Evolutionary conservation across 1,139 yeast species (phyloP).

Genomic region (Debaryomycetaceae sp.): DNA sequence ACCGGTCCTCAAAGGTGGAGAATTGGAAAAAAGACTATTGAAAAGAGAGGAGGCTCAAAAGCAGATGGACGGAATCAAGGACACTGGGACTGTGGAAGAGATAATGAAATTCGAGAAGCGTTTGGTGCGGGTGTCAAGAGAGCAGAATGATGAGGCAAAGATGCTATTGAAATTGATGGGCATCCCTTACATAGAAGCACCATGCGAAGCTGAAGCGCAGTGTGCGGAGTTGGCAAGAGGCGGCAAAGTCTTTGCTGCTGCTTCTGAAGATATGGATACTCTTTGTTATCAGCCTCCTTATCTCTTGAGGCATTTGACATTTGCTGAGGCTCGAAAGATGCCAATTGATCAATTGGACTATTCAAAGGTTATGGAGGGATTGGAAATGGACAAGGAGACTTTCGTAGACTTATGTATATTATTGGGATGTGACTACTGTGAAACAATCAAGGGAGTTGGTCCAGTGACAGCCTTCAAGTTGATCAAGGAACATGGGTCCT

Average conservation of each 20-base stretch:
- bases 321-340: constrained; percentile 88
- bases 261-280: constrained; percentile 99
- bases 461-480: constrained; percentile 90
- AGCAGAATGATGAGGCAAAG: constrained; percentile 94
- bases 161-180: constrained; percentile 83
- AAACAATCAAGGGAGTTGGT: constrained; percentile 91
- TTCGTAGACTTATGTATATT: constrained; percentile 90
- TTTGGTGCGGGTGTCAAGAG: constrained; percentile 80
- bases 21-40: constrained; percentile 77
- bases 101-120: constrained; percentile 77
- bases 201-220: constrained; percentile 98
- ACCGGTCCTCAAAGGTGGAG: constrained; percentile 88
- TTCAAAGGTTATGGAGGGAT: constrained; percentile 65
- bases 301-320: constrained; percentile 82
- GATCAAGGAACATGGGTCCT: constrained; percentile 77
- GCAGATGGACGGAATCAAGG: constrained; percentile 68
- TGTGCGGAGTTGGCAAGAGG: constrained; percentile 89
- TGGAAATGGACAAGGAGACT: constrained; percentile 66
- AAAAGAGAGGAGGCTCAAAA: constrained; percentile 82
- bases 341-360: constrained; percentile 86
- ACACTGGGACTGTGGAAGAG: constrained; percentile 77
- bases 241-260: constrained; percentile 94
- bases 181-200: constrained; percentile 88
- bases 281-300: constrained; percentile 85
- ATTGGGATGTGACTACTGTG: constrained; percentile 96